Base-by-base conservation (phyloP, 768 basidiomycete species). In the Pleurotus tuber-regium region DNA sequence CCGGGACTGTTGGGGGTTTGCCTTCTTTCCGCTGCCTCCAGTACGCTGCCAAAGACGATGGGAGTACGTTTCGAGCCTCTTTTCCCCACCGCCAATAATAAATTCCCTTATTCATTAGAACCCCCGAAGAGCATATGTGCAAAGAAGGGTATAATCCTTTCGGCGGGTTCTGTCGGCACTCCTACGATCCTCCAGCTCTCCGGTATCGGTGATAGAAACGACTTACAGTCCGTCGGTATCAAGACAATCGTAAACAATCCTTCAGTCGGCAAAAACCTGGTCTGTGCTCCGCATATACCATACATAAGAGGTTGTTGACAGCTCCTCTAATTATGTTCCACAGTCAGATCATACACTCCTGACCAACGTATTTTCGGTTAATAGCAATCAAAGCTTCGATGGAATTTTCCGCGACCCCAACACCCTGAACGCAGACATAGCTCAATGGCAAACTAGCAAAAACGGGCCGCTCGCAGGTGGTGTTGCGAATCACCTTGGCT, bases 21-120 rank as follows among this genome's bases (percentile, higher is more conserved):
- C 55, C 61, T 18, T 23, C 42, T 11, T 65, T 67, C 51, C 49
- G 57, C 19, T 44, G 51, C 1, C 52, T 67, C 9, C 44, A 63
- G 38, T 65, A 61, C 30, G 54, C 55, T 14, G 19, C n/a, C n/a
- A n/a, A 16, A 11, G 6, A 4, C 2, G 46, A 47, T n/a, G 30
- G 46, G 18, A 30, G 46, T 30, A 9, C 2, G 30, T 4, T 31
- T 14, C 9, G 9, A 29, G 9, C 23, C 6, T 35, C 18, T 10
- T 35, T 8, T n/a, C 6, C n/a, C n/a, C 11, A 7, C 24, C n/a
- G 6, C 24, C 24, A 5, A 10, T 11, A 14, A n/a, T n/a, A n/a
- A n/a, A n/a, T n/a, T n/a, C n/a, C 9, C n/a, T 8, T 12, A 8
- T n/a, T 47, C 4, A 2, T 10, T 16, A 47, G 46, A 16, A n/a